Base-by-base conservation (phyloP, 2,329 filamentous ascomycete genomes). In the Nannizzia gypsea region DNA sequence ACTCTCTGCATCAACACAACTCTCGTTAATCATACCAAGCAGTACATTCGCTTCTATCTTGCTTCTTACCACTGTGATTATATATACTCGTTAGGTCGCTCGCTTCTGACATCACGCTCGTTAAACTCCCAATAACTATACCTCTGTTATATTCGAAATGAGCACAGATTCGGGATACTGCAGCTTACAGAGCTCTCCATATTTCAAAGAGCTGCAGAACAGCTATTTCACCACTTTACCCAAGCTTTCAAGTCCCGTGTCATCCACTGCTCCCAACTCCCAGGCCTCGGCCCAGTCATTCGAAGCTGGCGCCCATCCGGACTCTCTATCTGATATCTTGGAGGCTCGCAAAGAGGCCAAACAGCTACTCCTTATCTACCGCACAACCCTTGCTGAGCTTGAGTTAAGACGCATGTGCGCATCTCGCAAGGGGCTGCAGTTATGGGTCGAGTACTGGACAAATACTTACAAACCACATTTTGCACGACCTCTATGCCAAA, bases 371-470 rank as follows among this genome's bases (percentile, higher is more conserved):
- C 46, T 57, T 5, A 63, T 64, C 26, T 71, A 68, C 60, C 67
- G 68, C 31, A 62, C 64, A 22, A 63, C 68, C 50, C 67, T 71
- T 44, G 61, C 66, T 5, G 63, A 61, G 3, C 66, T 70, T 5
- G 70, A 71, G 56, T 31, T 70, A 20, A 70, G 65, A 1, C 68
- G 70, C 15, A 66, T 71, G 58, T 63, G 64, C 61, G 70, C 69
- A 34, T 66, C 70, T 6, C 67, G 70, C 20, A 63, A 63, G 17
- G 70, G 70, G 2, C 57, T 68, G 28, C 60, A 60, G 36, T 61
- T 66, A 56, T 71, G 70, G 70, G 60, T 67, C 9, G 31, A 61
- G 11, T 71, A 70, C 58, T 71, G 70, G 70, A 61, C 65, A 22
- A 63, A 62, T 13, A 61, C 70, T 6, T 71, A 71, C 57, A 40